phyloP scores from a whole-genome alignment of 805 yeast species.

The Yarrowia yakushimensis region DNA sequence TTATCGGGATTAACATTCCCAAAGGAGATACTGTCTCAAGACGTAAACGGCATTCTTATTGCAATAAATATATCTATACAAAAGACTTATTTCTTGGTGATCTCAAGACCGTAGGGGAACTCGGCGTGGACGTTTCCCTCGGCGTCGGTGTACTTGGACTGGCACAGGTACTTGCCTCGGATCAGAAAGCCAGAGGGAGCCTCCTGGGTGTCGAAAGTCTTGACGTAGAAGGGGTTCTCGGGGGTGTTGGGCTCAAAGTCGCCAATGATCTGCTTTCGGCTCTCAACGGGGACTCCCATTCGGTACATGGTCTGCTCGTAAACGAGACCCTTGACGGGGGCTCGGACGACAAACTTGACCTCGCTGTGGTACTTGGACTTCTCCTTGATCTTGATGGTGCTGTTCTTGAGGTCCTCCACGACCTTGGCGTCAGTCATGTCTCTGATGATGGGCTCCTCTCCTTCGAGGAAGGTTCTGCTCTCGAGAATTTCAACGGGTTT shows the following conservation, averaged over 20 bases:
- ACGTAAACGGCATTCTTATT: too few relatives aligned
- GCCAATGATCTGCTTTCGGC: conserved; percentile 82
- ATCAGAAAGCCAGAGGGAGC: conserved; percentile 90
- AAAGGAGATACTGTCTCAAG: too few relatives aligned
- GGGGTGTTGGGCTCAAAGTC: conserved; percentile 85
- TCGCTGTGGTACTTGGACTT: conserved; percentile 67
- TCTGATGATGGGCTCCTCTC: conserved; percentile 64
- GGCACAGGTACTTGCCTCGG: conserved; percentile 79
- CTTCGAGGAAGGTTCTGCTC: conserved; percentile 67
- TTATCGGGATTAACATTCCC: too few relatives aligned
- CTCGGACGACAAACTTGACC: conserved; percentile 79
- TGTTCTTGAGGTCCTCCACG: conserved; percentile 54
- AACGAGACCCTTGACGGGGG: conserved; percentile 84
- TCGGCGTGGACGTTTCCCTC: conserved; percentile 70
- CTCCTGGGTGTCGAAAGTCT: conserved; percentile 62
- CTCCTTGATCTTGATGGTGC: conserved; percentile 74
- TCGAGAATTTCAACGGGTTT: conserved; percentile 64
- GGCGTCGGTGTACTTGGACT: conserved; percentile 81
- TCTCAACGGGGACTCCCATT: conserved; percentile 83
- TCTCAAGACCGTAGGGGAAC: conserved; percentile 82
- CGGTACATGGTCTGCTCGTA: conserved; percentile 82
- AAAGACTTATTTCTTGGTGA: conserved; percentile 48
- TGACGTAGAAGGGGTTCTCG: conserved; percentile 71
- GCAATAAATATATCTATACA: neutral
- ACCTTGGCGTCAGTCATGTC: conserved; percentile 62